Percentiles rank a stretch among this genome's conserved stretches.
These are phyloP conservation scores for Ustilago esculenta DNA, from an alignment of 1,284 basidiomycete genomes.

Conservation along the genomic window DNA sequence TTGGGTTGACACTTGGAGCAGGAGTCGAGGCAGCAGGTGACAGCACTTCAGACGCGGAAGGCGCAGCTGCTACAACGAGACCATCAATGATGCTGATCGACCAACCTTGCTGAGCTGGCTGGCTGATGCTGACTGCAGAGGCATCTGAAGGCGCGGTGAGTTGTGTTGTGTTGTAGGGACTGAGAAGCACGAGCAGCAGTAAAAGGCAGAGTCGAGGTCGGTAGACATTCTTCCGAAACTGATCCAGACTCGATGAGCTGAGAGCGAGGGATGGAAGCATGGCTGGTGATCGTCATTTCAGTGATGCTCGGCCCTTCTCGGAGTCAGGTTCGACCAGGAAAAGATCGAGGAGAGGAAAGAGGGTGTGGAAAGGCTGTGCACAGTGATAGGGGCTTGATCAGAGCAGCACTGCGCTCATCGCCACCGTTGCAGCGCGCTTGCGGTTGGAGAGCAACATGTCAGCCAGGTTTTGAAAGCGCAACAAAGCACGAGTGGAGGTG, in stretches of 20 bases:
- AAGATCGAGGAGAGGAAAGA: neutral
- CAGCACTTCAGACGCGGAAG: conserved; percentile 6
- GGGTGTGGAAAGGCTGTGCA: no score
- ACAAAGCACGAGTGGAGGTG: no score
- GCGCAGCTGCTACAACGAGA: conserved; percentile 33
- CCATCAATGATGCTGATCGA: conserved; percentile 40
- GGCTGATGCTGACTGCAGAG: conserved; percentile 18
- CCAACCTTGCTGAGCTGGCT: conserved; percentile 30
- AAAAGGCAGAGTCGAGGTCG: conserved; percentile 49
- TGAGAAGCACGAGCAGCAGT: conserved; percentile 44
- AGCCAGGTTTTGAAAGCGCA: no score
- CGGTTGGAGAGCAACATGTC: no score
- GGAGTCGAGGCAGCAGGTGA: conserved; percentile 4
- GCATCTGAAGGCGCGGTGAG: conserved; percentile 13
- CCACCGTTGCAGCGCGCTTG: no score
- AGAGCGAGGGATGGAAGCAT: conserved; percentile 38
- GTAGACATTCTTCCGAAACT: conserved; percentile 48
- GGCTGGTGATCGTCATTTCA: conserved; percentile 6
- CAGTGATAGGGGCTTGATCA: no score
- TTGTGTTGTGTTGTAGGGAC: conserved; percentile 33
- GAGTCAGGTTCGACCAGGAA: no score
- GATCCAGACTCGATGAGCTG: conserved; percentile 42
- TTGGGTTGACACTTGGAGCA: no score
- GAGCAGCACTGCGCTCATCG: no score
- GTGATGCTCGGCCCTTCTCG: no score